phyloP scores from a whole-genome alignment of 176 grass and related monocot species.

The Ananas comosus region DNA sequence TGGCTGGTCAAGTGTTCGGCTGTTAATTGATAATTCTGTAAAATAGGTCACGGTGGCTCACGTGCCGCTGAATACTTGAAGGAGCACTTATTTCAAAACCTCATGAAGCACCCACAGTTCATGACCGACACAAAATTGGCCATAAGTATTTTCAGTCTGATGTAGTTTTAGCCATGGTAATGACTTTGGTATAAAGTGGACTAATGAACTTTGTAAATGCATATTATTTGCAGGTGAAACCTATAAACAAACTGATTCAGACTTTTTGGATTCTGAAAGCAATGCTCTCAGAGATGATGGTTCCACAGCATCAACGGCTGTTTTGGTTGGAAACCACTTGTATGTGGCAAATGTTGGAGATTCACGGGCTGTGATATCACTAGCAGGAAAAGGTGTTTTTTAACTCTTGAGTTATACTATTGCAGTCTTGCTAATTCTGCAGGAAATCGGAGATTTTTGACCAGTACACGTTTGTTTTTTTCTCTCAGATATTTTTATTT shows the following conservation, averaged over 20 bases:
- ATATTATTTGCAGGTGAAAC: slow-evolving; percentile 46
- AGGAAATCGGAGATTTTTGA: too few species aligned
- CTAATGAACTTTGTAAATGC: slow-evolving; percentile 15
- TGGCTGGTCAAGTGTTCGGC: neutral
- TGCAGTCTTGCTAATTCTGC: too few species aligned
- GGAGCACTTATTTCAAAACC: slow-evolving; percentile 73
- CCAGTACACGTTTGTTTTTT: too few species aligned
- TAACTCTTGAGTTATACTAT: too few species aligned
- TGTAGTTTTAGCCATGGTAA: neutral
- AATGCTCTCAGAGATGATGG: slow-evolving; percentile 73
- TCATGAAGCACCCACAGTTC: slow-evolving; percentile 65
- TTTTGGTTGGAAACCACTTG: slow-evolving; percentile 62
- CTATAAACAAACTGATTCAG: slow-evolving; percentile 60
- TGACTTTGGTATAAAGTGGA: slow-evolving; percentile 8
- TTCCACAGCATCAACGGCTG: slow-evolving; percentile 76
- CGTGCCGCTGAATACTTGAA: slow-evolving; percentile 67
- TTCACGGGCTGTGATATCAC: slow-evolving; percentile 77
- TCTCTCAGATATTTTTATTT: too few species aligned
- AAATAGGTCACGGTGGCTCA: slow-evolving; percentile 73
- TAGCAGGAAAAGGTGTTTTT: slow-evolving; percentile 68
- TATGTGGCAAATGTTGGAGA: slow-evolving; percentile 94
- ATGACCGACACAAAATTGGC: slow-evolving; percentile 66
- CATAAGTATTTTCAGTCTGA: slow-evolving; percentile 49
- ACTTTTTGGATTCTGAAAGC: slow-evolving; percentile 66
- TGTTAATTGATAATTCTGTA: neutral